Evolutionary conservation across 176 grass and related monocot species (phyloP), one percentile per base, ranked within the genome.

Genomic region (Leersia perrieri): DNA sequence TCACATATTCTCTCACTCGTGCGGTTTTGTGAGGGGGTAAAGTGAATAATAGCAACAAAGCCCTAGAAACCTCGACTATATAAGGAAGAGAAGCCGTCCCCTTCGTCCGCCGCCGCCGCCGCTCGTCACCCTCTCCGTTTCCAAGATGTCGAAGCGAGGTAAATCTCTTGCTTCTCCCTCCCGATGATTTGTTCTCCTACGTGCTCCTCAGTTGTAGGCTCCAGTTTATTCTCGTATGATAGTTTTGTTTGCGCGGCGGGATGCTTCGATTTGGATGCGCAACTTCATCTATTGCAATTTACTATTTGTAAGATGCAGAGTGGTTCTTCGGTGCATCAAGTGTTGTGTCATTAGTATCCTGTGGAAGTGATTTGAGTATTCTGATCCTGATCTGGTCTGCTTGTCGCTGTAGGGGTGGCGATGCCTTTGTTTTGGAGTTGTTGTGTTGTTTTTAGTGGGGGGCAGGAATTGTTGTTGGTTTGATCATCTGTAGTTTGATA

Each of bases 91-190:
- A 61, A 65, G 14, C 75, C 42, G 9, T 4, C 16, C 3, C 18
- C 60, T 16, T 9, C 0, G 44, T 15, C 87, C 44, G 83, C 83
- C 80, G 80, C 83, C 90, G 82, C 77, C 77, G 61, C 74, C 76
- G 60, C 47, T 3, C 61, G 16, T 63, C 70, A 47, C 42, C 68
- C 35, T 33, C 6, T 22, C 64, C 34, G 44, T 31, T 66, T 83
- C 73, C 82, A 85, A 89, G 84, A 97, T 97, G 90, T 93, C 90
- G 86, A 97, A 97, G 85, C 79, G 88, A 88, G 88, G 88, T 91
- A 84, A 85, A 8, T 49, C 1, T 28, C 28, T 6, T n/a, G 5
- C 44, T 28, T 33, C 29, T 2, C 73, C 1, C 73, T 60, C 29
- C 42, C 16, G 1, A 9, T 33, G 16, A 7, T 33, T 22, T 57